These are phyloP conservation scores for Kazachstania psychrophila DNA, from an alignment of 805 yeast species.

Conservation along the genomic window DNA sequence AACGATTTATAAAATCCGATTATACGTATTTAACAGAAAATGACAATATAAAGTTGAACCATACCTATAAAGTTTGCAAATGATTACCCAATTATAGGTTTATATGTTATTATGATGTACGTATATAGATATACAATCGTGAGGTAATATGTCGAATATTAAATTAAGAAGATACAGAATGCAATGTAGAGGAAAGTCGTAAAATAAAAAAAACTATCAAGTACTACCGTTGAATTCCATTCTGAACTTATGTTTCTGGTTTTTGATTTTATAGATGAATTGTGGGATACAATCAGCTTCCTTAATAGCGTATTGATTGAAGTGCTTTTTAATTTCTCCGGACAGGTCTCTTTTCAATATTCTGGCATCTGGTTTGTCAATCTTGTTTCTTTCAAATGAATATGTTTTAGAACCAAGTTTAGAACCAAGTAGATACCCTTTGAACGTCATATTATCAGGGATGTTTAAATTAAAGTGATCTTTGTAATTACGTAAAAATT, in stretches of 20 bases:
- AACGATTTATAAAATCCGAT: background rate
- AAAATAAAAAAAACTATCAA: background rate
- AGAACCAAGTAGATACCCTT: slow-evolving; percentile 62
- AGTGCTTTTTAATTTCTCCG: slow-evolving; percentile 56
- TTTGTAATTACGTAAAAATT: slow-evolving; percentile 61
- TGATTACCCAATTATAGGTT: too few relatives aligned
- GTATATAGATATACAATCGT: too few relatives aligned
- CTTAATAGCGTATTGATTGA: slow-evolving; percentile 46
- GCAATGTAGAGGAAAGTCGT: background rate
- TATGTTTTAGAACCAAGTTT: slow-evolving; percentile 65
- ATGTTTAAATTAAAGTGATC: slow-evolving; percentile 46
- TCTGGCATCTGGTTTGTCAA: slow-evolving; percentile 29
- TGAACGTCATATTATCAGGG: slow-evolving; percentile 53
- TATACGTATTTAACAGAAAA: too few relatives aligned
- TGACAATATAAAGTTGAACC: too few relatives aligned
- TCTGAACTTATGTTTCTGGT: slow-evolving; percentile 45
- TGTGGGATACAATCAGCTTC: slow-evolving; percentile 85
- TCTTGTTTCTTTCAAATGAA: slow-evolving; percentile 20
- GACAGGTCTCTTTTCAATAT: slow-evolving; percentile 55
- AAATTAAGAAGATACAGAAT: too few relatives aligned
- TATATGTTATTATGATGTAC: too few relatives aligned
- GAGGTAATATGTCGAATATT: background rate
- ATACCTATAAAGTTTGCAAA: too few relatives aligned
- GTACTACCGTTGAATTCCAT: slow-evolving; percentile 27
- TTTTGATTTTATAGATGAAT: slow-evolving; percentile 75